Evolutionary conservation across 257 asterid species (phyloP).

Genomic region (Solanum paucissectum): DNA sequence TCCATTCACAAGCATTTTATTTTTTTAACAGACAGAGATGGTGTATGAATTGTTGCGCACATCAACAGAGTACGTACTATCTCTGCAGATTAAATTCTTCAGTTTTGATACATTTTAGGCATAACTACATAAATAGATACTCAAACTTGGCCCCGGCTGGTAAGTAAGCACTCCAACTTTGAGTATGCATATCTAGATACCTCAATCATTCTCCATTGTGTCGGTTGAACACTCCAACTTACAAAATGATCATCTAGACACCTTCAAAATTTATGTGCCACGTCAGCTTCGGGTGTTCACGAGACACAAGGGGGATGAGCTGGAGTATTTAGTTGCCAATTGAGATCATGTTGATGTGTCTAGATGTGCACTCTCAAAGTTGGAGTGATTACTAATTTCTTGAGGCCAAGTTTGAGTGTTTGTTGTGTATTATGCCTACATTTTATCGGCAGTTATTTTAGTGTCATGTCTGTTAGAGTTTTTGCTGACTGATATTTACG

Average conservation of each 20-base stretch:
- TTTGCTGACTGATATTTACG: neutral
- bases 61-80: constrained; percentile 76
- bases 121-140: neutral
- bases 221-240: neutral
- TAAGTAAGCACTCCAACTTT: neutral
- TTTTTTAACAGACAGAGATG: constrained; percentile 69
- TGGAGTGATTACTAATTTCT: neutral
- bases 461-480: neutral
- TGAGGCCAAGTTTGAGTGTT: neutral
- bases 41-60: constrained; percentile 94
- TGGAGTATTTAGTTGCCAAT: neutral
- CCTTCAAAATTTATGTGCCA: neutral
- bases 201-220: neutral
- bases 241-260: neutral
- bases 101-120: neutral
- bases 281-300: neutral
- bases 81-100: neutral
- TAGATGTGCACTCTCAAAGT: neutral
- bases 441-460: neutral
- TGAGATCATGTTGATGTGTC: neutral
- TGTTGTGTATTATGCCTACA: neutral
- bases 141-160: neutral
- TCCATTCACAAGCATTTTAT: constrained; percentile 7
- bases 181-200: neutral
- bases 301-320: neutral